Evolutionary conservation across 805 yeast genomes (phyloP), one percentile per base, ranked within the genome.

Genomic region (Jamesozyma lodderae): DNA sequence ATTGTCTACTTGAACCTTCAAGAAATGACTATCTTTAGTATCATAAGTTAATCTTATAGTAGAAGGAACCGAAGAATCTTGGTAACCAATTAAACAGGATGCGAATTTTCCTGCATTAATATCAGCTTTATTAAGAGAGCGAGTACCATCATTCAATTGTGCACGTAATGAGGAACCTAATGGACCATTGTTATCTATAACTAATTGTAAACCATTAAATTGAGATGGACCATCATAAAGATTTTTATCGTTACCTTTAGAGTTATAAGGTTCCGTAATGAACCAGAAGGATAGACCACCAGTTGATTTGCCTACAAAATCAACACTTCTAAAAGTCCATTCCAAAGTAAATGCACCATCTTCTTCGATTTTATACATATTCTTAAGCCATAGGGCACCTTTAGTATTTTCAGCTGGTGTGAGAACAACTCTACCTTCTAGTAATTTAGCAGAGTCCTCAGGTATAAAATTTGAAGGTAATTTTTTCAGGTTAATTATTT

Each of bases 1-100:
- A 55, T 82, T 82, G 57, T 82, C 85, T 35, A 80, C 63, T 44
- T 82, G 85, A n/a, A 81, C 68, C 46, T 79, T 78, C 45, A 79
- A 66, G 42, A 72, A 57, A 13, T 66, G 62, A 20, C 57, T 55
- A 29, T 62, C 53, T 6, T 49, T 47, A 8, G 58, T 57, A 19
- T 75, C 70, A 49, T 79, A 80, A 7, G 80, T 74, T 11, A 82
- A 46, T 59, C 86, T 73, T n/a, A 81, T 37, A 1, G 83, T 79
- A 18, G 73, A 64, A 9, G 94, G 94, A 5, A 81, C 83, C 44
- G 74, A 73, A 0, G 85, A 74, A 48, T 76, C 78, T 54, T 81
- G 79, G 48, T 73, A 82, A 8, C 66, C 63, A 46, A 77, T 56
- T n/a, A 64, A 57, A 60, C 85, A 79, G 10, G 72, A 66, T 1